Evolutionary conservation across 495 filamentous ascomycete genomes (phyloP).

Genomic region (Acidomyces sp.): DNA sequence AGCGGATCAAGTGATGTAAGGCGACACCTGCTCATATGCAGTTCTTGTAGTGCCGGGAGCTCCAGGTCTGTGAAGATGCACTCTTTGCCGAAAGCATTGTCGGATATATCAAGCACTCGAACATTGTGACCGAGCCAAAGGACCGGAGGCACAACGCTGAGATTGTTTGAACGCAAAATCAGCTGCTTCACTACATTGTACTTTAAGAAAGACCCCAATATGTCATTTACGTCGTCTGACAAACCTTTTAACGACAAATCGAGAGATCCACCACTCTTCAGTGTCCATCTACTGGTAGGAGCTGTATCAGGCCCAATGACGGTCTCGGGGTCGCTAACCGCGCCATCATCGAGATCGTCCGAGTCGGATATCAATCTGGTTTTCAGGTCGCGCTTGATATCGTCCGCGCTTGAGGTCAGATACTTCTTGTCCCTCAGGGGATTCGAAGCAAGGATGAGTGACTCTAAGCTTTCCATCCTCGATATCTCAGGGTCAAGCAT

Average conservation of each 20-base stretch:
- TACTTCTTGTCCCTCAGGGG: constrained; percentile 79
- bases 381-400: constrained; percentile 65
- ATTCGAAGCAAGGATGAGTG: constrained; percentile 68
- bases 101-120: constrained; percentile 61
- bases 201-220: constrained; percentile 34
- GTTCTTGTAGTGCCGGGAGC: constrained; percentile 58
- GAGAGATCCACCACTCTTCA: constrained; percentile 22
- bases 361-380: constrained; percentile 59
- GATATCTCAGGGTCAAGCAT: constrained; percentile 64
- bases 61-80: constrained; percentile 46
- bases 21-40: constrained; percentile 58
- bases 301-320: constrained; percentile 1
- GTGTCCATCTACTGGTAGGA: constrained; percentile 12
- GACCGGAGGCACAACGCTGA: constrained; percentile 50
- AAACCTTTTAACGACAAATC: constrained; percentile 37
- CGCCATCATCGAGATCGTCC: constrained; percentile 3
- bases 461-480: constrained; percentile 61
- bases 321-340: constrained; percentile 4
- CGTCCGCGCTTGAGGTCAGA: constrained; percentile 61
- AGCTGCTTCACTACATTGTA: constrained; percentile 41
- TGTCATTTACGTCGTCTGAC: constrained; percentile 31
- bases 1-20: constrained; percentile 54
- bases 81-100: constrained; percentile 57
- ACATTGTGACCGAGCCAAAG: constrained; percentile 54
- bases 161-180: constrained; percentile 61